Evolutionary conservation across 2,329 filamentous ascomycete species (phyloP).

Genomic region (Sarocladiaceae sp.): DNA sequence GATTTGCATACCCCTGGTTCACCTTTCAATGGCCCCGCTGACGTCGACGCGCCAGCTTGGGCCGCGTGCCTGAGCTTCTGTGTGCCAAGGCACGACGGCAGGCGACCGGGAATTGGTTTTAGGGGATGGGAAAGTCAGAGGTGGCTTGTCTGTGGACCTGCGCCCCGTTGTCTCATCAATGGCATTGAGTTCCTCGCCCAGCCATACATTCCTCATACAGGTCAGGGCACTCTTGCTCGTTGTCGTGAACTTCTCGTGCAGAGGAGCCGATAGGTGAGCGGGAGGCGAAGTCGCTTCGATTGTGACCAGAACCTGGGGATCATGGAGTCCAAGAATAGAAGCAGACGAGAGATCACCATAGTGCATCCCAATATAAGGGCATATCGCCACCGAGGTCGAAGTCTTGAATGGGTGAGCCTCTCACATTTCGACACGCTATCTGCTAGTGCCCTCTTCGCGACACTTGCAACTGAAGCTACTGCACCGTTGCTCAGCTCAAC

Average conservation of each 20-base stretch:
- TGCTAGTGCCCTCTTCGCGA: background rate
- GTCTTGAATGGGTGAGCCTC: no score
- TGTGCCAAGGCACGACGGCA: background rate
- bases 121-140: background rate
- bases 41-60: slow-evolving; percentile 1
- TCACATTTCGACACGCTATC: background rate
- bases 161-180: slow-evolving; percentile 6
- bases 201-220: background rate
- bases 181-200: background rate
- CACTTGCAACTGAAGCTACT: background rate
- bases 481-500: background rate
- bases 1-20: slow-evolving; percentile 1
- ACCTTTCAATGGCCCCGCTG: background rate
- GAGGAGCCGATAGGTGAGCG: background rate
- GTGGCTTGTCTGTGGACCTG: slow-evolving; percentile 1
- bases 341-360: background rate
- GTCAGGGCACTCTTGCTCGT: background rate
- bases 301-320: background rate
- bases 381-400: no score
- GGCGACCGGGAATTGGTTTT: background rate
- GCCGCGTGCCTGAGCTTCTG: background rate
- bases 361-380: no score
- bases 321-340: background rate
- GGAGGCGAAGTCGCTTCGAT: background rate
- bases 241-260: background rate